Base-by-base conservation (phyloP, 345 rosid genomes). In the Dipteronia dyeriana region DNA sequence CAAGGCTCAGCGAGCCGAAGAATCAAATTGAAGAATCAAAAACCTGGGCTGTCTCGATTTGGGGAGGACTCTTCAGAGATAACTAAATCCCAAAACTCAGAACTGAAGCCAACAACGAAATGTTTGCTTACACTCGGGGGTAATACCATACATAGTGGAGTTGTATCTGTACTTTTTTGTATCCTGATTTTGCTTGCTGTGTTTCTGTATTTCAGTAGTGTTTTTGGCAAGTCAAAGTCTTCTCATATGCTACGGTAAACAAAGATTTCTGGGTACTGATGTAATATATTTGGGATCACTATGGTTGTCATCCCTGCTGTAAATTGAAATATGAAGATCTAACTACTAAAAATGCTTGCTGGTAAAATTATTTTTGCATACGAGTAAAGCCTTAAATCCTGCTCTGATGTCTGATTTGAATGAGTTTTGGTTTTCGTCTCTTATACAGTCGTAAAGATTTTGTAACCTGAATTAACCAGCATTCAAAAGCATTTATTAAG, bases 1-100 rank as follows among this genome's bases (percentile, higher is more conserved):
- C 90, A 81, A 64, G 84, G 80, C 38, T 70, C 71, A 25, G 79
- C 83, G 3, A 78, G 54, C 62, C 77, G 70, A 54, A 84, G 87
- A 75, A 56, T 86, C 80, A 84, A 66, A 71, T 47, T 82, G 75
- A 59, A 31, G 47, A 69, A 9, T 61, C 47, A 17, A 66, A 34
- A 22, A 17, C n/a, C 25, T 2, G 76, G 34, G 22, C 17, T 20
- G 10, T 22, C 77, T 51, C 14, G 7, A 26, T 23, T 12, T 0
- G 13, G 45, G 0, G 54, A 75, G 39, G 1, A 17, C 62, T 10
- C 69, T 2, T 70, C 20, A 1, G 14, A 61, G 74, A 75, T 74
- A 69, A 56, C 1, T 20, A 80, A 51, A 51, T 22, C 56, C 53
- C 67, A 16, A 49, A 64, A 41, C 17, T 19, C 62, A 2, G 19